Base-by-base conservation (phyloP, 2,329 filamentous ascomycete species). In the Penicillium freii region DNA sequence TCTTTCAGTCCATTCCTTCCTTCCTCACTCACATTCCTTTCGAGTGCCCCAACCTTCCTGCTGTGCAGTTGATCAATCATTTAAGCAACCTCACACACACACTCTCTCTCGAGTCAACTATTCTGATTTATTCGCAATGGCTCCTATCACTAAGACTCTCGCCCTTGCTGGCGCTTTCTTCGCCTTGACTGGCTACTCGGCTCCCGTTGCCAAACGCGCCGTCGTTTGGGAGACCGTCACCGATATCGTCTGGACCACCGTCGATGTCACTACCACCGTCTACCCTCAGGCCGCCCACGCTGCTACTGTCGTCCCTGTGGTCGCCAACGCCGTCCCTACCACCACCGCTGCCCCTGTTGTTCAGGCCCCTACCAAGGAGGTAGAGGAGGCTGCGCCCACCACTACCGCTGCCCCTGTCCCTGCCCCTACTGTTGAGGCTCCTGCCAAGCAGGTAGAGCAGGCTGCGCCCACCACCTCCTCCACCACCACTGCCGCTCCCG, bases 221-320 rank as follows among this genome's bases (percentile, higher is more conserved):
- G 68, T 81, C 38, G 78, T 81, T 53, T 82, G 76, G 73, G 74
- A 80, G 61, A 83, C 81, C 29, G 75, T 81, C 47, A 77, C 74
- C 38, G 74, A 78, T 23, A 71, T 77, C 51, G 78, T 77, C 53
- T 76, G 78, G 64, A 78, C 79, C 54, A 84, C 80, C 42, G 70
- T 84, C 49, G 71, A 76, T 51, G 71, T 80, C 56, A 80, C 78
- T 58, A 77, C 74, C 61, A 82, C 80, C 58, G 60, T 84, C 69
- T 81, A 76, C 66, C 56, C 68, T 52, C 67, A 68, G 61, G 43
- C 50, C 48, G 27, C 40, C 45, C 52, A 69, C 46, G 56, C 64
- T 40, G 49, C 64, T 10, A 63, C 68, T 39, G 44, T 65, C 56
- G 60, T 65, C 49, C 62, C 62, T 5, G 63, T 66, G 40, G 66